phyloP scores from a whole-genome alignment of 352 stramenopile genomes.

The Phytophthora tentaculata region DNA sequence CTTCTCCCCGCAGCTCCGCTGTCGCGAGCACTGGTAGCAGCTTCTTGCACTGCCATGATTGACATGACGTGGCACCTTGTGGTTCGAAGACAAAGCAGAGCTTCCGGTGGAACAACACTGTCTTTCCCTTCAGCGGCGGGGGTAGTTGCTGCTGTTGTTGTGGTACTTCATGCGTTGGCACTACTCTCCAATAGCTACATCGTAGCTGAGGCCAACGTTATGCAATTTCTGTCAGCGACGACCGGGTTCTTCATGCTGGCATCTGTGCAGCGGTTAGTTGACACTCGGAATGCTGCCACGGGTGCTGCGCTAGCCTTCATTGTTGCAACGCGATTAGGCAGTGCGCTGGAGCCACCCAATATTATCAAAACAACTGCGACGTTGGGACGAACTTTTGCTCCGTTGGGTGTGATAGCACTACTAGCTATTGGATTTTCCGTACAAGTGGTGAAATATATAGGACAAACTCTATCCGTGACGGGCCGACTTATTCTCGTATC shows the following conservation, averaged over 20 bases:
- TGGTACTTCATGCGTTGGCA: conserved; percentile 67
- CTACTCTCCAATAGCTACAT: conserved; percentile 90
- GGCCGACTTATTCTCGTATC: conserved; percentile 28
- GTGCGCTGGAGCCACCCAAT: conserved; percentile 61
- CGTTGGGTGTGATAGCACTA: conserved; percentile 28
- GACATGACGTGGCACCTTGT: conserved; percentile 25
- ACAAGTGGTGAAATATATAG: conserved; percentile 12
- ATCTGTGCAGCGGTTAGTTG: conserved; percentile 26
- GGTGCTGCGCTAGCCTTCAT: conserved; percentile 51
- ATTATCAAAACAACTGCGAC: conserved; percentile 67
- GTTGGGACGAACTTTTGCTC: conserved; percentile 44
- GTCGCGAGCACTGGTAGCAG: conserved; percentile 36
- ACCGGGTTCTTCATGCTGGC: conserved; percentile 55
- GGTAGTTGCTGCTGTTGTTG: conserved; percentile 44
- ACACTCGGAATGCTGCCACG: conserved; percentile 14
- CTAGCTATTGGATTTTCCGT: conserved; percentile 28
- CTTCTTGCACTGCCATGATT: conserved; percentile 29
- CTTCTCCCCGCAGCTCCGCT: conserved; percentile 37
- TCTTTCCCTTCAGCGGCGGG: conserved; percentile 20
- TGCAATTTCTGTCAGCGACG: conserved; percentile 72
- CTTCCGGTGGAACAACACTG: neutral
- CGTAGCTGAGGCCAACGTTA: conserved; percentile 71
- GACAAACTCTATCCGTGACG: conserved; percentile 17
- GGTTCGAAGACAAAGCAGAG: conserved; percentile 2
- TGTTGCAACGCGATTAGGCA: conserved; percentile 47